Evolutionary conservation across 2,329 filamentous ascomycete genomes (phyloP).

Genomic region (Colletotrichum lupini): DNA sequence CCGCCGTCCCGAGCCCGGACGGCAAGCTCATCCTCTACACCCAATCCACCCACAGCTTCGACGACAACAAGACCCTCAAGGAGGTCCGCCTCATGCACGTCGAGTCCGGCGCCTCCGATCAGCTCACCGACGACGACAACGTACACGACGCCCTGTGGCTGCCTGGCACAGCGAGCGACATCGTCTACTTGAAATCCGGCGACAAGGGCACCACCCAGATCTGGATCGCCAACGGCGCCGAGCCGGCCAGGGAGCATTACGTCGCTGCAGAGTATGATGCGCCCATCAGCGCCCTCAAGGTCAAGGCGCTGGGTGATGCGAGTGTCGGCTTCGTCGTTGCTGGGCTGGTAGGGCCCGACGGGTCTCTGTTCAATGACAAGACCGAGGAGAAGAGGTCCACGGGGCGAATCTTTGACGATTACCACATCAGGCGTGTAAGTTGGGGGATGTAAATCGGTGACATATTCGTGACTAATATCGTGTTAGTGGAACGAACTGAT

Average conservation of each 20-base stretch:
- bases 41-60: constrained; percentile 50
- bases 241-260: constrained; percentile 38
- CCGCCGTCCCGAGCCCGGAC: constrained; percentile 52
- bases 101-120: constrained; percentile 40
- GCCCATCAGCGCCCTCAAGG: constrained; percentile 46
- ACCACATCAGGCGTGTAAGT: constrained; percentile 47
- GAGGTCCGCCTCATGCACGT: constrained; percentile 49
- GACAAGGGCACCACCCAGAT: constrained; percentile 46
- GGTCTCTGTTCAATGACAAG: constrained; percentile 47
- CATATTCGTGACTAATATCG: too few relatives aligned
- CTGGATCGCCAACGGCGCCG: constrained; percentile 41
- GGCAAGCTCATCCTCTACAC: constrained; percentile 55
- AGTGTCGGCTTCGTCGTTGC: constrained; percentile 49
- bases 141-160: constrained; percentile 51
- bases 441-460: background rate
- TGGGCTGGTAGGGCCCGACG: constrained; percentile 45
- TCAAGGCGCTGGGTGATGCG: constrained; percentile 47
- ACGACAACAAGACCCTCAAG: constrained; percentile 43
- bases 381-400: constrained; percentile 39
- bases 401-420: constrained; percentile 48
- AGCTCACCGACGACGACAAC: constrained; percentile 41
- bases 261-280: constrained; percentile 46
- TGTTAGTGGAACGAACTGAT: constrained; percentile 47
- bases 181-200: constrained; percentile 46
- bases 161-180: constrained; percentile 41